Conservation (phyloP, 2,329 filamentous ascomycete species). For the Lachnum nothofagi region DNA sequence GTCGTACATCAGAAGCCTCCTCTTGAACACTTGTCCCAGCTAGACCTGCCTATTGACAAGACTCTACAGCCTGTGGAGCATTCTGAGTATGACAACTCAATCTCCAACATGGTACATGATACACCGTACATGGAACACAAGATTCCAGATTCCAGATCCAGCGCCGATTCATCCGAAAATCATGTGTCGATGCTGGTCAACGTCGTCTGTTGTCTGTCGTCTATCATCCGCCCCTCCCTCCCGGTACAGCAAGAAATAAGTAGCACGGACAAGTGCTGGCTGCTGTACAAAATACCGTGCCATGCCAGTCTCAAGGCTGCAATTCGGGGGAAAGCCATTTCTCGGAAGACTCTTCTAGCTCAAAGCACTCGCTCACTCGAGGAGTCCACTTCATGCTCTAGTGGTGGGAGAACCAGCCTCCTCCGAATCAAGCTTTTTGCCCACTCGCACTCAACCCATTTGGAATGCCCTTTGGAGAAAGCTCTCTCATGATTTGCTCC, state of each 20-base stretch:
- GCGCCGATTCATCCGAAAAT: neutral
- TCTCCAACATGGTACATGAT: no score
- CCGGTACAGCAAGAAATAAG: neutral
- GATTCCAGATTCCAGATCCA: no score
- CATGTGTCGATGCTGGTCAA: neutral
- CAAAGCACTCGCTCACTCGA: neutral
- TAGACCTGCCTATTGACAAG: neutral
- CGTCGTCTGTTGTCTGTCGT: neutral
- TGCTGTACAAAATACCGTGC: neutral
- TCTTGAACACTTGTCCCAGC: conserved; percentile 1
- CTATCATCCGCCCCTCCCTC: no score
- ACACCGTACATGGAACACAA: no score
- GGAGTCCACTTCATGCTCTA: neutral
- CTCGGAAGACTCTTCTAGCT: neutral
- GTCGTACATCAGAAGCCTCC: neutral
- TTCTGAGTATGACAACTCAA: no score
- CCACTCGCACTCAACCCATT: no score
- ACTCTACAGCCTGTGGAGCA: neutral
- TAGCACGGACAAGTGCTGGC: neutral
- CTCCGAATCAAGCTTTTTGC: neutral
- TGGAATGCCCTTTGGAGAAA: no score
- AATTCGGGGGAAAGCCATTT: neutral
- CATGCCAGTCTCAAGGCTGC: no score
- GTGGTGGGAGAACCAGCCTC: neutral
- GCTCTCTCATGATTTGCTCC: no score